Base-by-base conservation (phyloP, 1,284 basidiomycete species). In the Marasmius fiardii region DNA sequence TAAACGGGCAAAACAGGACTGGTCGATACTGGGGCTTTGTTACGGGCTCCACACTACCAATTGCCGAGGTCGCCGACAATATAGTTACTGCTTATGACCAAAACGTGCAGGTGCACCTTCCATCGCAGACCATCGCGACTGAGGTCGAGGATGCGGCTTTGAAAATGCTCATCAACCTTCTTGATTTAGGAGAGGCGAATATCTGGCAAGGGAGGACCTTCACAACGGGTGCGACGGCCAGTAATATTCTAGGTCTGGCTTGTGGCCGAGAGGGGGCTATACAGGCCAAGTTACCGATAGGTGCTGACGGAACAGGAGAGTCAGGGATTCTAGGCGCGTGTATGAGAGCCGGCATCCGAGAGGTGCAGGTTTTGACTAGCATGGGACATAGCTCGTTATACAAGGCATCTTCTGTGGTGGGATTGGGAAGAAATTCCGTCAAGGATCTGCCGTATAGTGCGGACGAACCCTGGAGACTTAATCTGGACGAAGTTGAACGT, bases 11-110 rank as follows among this genome's bases (percentile, higher is more conserved):
- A 18, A 53, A 43, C 23, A 43, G 39, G 16, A 55, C 58, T 37
- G 16, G 58, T 1, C 58, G 53, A 26, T 61, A 59, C 43, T 61
- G 57, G n/a, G 60, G 55, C 7, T 61, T 59, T 31, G 31, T 57
- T 11, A 61, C 55, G 0, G 60, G 60, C 1, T 57, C 52, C 5
- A 49, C 1, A 14, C 58, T 58, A 3, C 50, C 49, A 1, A 58
- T 58, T 0, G 31, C 60, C 7, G 39, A 57, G 24, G 57, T 57
- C 14, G 60, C 58, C 4, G 60, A 61, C 24, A 55, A 54, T 35
- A 28, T 59, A 2, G 52, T 53, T 2, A 55, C 53, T 43, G 52
- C 43, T 7, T 56, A 54, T 43, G 60, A 61, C 51, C 60, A 61
- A 34, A 59, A 59, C 28, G 58, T 43, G 4, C 55, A 57, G 23